Conservation (phyloP, 106 monocot genomes). For the Acorus calamus region DNA sequence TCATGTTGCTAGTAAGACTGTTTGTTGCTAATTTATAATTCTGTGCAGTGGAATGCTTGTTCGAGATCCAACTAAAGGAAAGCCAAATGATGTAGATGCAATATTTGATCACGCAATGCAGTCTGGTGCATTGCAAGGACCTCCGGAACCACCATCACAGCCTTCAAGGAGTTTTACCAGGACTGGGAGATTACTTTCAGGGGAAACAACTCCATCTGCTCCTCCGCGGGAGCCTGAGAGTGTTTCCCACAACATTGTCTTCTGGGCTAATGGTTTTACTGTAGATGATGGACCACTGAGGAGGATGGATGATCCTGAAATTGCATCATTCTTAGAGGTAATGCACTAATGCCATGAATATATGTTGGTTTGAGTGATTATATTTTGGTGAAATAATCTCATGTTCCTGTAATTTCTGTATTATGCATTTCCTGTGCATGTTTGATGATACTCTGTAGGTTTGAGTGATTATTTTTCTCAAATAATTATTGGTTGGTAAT, state of each 20-base stretch:
- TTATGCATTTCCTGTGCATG: constrained; percentile 1
- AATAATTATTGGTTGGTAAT: too few species aligned
- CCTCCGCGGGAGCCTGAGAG: constrained; percentile 32
- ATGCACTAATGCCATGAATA: too few species aligned
- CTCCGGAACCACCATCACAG: constrained; percentile 39
- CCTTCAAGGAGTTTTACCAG: constrained; percentile 74
- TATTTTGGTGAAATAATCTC: too few species aligned
- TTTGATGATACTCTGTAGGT: too few species aligned
- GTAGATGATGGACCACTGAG: constrained; percentile 81
- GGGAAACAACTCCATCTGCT: constrained; percentile 48
- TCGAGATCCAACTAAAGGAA: constrained; percentile 64
- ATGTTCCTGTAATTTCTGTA: too few species aligned
- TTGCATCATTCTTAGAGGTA: constrained; percentile 81
- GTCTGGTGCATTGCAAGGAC: constrained; percentile 57
- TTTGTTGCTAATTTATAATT: too few species aligned
- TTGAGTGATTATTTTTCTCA: too few species aligned
- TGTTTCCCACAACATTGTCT: constrained; percentile 49
- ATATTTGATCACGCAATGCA: constrained; percentile 92
- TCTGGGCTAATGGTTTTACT: constrained; percentile 87
- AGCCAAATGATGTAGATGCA: constrained; percentile 51
- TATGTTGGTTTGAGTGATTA: too few species aligned
- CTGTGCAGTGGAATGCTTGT: constrained; percentile 96
- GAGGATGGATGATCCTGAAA: constrained; percentile 77
- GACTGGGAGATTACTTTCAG: constrained; percentile 68
- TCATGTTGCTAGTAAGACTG: too few species aligned